Evolutionary conservation across 805 yeast species (phyloP).

Genomic region (Starmerella vaccinii): DNA sequence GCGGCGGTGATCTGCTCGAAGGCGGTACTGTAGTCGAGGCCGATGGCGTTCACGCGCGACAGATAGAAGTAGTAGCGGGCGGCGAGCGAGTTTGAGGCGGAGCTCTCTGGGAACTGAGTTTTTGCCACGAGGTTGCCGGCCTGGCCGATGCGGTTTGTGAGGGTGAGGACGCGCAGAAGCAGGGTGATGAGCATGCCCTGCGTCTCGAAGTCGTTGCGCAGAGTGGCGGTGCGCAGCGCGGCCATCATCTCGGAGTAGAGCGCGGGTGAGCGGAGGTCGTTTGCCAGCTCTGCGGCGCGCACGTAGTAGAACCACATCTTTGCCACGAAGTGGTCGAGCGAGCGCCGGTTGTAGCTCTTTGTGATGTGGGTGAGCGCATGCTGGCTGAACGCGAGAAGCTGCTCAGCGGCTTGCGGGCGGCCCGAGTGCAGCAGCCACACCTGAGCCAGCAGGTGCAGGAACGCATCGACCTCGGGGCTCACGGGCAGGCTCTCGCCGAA

Average conservation of each 20-base stretch:
- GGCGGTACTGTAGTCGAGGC: constrained; percentile 83
- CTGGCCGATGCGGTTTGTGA: constrained; percentile 69
- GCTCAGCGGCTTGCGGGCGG: constrained; percentile 42
- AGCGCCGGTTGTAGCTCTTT: constrained; percentile 60
- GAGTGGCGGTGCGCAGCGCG: constrained; percentile 75
- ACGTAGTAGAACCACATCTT: constrained; percentile 88
- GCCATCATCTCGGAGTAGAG: constrained; percentile 60
- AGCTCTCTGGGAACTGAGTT: constrained; percentile 69
- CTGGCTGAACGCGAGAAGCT: constrained; percentile 37
- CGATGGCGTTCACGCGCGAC: constrained; percentile 84
- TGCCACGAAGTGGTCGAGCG: constrained; percentile 76
- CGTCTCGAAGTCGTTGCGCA: constrained; percentile 87
- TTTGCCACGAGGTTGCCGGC: constrained; percentile 86
- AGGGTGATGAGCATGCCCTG: constrained; percentile 80
- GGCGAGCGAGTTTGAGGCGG: constrained; percentile 71
- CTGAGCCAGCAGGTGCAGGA: constrained; percentile 67
- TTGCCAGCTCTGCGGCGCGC: constrained; percentile 57
- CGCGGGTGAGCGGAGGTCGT: constrained; percentile 36
- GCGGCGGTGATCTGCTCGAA: constrained; percentile 89
- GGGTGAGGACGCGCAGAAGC: constrained; percentile 67
- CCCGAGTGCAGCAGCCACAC: constrained; percentile 55
- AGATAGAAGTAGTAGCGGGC: constrained; percentile 87
- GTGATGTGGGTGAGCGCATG: constrained; percentile 32
- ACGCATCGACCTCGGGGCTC: constrained; percentile 67
- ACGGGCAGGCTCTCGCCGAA: constrained; percentile 29